Base-by-base conservation (phyloP, 2,329 filamentous ascomycete species). In the Clarireedia sp. region DNA sequence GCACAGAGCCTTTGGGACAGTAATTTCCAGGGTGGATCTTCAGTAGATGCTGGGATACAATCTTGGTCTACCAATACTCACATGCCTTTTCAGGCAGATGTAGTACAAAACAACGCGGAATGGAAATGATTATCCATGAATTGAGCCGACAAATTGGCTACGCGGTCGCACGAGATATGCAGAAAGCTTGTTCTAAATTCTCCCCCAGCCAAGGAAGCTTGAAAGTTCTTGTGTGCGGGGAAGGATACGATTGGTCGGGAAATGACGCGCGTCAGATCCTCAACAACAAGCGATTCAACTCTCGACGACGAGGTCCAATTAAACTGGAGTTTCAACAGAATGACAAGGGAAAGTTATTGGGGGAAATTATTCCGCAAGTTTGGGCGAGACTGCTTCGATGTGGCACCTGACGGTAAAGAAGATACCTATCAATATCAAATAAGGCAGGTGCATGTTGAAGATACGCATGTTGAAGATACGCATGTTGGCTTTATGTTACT, bases 1-100 rank as follows among this genome's bases (percentile, higher is more conserved):
- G n/a, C 36, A 33, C 24, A 55, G 54, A 40, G 38, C 43, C 48
- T 55, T 14, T 55, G 54, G 54, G 54, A 55, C 37, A 55, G 26
- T 21, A 40, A 46, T 19, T 53, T 50, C 19, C 51, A 55, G 47
- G 45, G 49, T 16, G 26, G 6, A 19, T 44, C 37, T 26, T 36
- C 23, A 23, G 17, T 53, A 36, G 24, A 54, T 41, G 3, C 45
- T 9, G 45, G 24, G 3, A 12, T 33, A 10, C 29, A 33, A 33
- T 3, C 29, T 33, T 48, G 7, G 36, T 21, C 51, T 48, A 38
- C 43, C 23, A 23, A 54, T 26, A 14, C 21, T 21, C 26, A 48
- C 45, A 38, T 54, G 29, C 52, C 44, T 36, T 43, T 54, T 54
- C 45, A 49, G 23, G 52, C 17, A 40, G 38, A 37, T 49, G 52